phyloP scores from a whole-genome alignment of 352 stramenopile genomes.

The Phytophthora ohioensis region DNA sequence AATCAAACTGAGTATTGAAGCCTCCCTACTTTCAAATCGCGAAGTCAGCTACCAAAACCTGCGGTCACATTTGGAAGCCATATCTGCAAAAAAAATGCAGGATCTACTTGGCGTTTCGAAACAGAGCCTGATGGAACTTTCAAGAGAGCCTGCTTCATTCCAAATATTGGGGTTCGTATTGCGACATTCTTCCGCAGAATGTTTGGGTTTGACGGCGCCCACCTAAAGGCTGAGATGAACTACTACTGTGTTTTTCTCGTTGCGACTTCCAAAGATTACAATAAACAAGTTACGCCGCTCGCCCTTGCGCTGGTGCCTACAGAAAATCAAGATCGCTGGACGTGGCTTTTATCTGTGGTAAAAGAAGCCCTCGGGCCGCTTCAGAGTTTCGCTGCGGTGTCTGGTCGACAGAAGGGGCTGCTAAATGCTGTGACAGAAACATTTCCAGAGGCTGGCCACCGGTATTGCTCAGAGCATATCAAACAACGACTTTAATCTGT shows the following conservation, averaged over 20 bases:
- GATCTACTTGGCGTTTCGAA: background rate
- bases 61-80: background rate
- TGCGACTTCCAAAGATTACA: slow-evolving; percentile 33
- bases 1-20: slow-evolving; percentile 9
- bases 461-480: slow-evolving; percentile 12
- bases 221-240: slow-evolving; percentile 44
- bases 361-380: background rate
- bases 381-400: slow-evolving; percentile 2
- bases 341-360: slow-evolving; percentile 19
- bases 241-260: slow-evolving; percentile 24
- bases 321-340: slow-evolving; percentile 40
- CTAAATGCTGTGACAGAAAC: background rate
- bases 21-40: background rate
- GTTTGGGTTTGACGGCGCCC: slow-evolving; percentile 27
- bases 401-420: slow-evolving; percentile 1
- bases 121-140: slow-evolving; percentile 19
- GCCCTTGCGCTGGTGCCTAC: slow-evolving; percentile 17
- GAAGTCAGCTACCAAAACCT: slow-evolving; percentile 5
- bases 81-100: background rate
- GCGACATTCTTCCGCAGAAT: background rate
- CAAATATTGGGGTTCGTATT: slow-evolving; percentile 1
- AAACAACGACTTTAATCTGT: slow-evolving; percentile 17
- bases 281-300: slow-evolving; percentile 27
- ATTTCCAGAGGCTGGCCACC: slow-evolving; percentile 8
- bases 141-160: background rate